Base-by-base conservation (phyloP, 352 stramenopile genomes). In the Lagenidium giganteum region DNA sequence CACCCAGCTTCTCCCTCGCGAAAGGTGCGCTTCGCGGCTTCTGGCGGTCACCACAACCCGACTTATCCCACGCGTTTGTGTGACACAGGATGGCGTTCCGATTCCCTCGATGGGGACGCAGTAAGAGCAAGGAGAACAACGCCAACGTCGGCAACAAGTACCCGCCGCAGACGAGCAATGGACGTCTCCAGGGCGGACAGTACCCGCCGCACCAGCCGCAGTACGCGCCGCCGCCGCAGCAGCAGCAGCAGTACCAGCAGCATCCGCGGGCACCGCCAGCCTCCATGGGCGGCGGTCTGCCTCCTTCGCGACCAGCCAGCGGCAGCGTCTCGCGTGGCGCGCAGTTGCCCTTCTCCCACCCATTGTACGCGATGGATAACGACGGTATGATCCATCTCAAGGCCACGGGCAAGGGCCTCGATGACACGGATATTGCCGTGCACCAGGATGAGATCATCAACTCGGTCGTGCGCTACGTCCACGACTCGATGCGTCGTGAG, bases 371-470 rank as follows among this genome's bases (percentile, higher is more conserved):
- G 8, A 92, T 93, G 82, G 82, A 93, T 54, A 51, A 48, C 6
- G 77, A 89, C 26, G 82, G 82, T 17, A 92, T 90, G 77, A 83
- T 93, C 39, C 70, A 83, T 38, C 63, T 92, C 36, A 93, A 93
- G 56, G 79, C 79, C 23, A 92, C 82, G 23, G 79, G 75, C 52
- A 92, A 89, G 42, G 75, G 68, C 0, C 53, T 93, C 3, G 75
- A 91, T 44, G 79, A 91, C 52, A 83, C 77, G 23, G 82, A 93
- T 43, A 69, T 93, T 49, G 74, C 79, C 2, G 79, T 92, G n/a
- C 79, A 92, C 56, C 79, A 92, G 59, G 82, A 93, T 40, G 82
- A 93, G 48, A 87, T 93, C 51, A 86, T 92, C 58, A 91, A 87
- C 52, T 66, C 79, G 5, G 76, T 91, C 12, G 82, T 92, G 37